Evolutionary conservation across 345 rosid genomes (phyloP).

Genomic region (Punica granatum): DNA sequence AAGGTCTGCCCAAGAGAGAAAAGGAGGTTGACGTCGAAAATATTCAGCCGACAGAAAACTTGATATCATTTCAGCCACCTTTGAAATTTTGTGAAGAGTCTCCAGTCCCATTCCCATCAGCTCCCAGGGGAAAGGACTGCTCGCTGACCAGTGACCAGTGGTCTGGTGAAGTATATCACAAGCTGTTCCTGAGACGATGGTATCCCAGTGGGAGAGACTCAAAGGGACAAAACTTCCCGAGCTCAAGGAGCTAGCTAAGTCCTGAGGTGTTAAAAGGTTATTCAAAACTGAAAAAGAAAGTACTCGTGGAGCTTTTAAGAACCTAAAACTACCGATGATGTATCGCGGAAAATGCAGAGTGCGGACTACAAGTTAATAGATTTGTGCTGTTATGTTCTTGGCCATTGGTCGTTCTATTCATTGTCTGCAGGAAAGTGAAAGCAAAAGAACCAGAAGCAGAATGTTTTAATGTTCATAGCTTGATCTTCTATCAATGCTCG

Average conservation of each 20-base stretch:
- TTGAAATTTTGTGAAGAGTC: slow-evolving; percentile 40
- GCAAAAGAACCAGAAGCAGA: too few relatives aligned
- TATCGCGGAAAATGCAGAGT: not conserved
- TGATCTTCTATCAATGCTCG: too few relatives aligned
- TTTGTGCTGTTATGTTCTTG: too few relatives aligned
- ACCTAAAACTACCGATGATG: slow-evolving; percentile 2
- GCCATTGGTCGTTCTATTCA: too few relatives aligned
- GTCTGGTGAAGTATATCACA: slow-evolving; percentile 9
- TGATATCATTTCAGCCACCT: slow-evolving; percentile 27
- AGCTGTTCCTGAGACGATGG: not conserved
- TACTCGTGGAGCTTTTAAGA: slow-evolving; percentile 40
- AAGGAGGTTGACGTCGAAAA: not conserved
- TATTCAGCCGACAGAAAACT: not conserved
- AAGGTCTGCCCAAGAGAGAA: slow-evolving; percentile 9
- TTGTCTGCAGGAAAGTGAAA: too few relatives aligned
- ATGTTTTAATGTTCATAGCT: too few relatives aligned
- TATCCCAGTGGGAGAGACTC: slow-evolving; percentile 14
- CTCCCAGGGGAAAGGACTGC: slow-evolving; percentile 15
- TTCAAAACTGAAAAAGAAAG: slow-evolving; percentile 53
- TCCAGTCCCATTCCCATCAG: slow-evolving; percentile 26
- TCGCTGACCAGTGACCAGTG: slow-evolving; percentile 8
- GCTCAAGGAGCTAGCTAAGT: slow-evolving; percentile 63
- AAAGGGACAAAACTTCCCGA: slow-evolving; percentile 54
- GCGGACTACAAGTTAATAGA: too few relatives aligned
- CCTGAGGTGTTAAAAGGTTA: slow-evolving; percentile 52